Percentiles rank a stretch among this genome's conserved stretches.
These are phyloP conservation scores for Ammopiptanthus mongolicus DNA, from an alignment of 306 rosid genomes.

Conservation along the genomic window DNA sequence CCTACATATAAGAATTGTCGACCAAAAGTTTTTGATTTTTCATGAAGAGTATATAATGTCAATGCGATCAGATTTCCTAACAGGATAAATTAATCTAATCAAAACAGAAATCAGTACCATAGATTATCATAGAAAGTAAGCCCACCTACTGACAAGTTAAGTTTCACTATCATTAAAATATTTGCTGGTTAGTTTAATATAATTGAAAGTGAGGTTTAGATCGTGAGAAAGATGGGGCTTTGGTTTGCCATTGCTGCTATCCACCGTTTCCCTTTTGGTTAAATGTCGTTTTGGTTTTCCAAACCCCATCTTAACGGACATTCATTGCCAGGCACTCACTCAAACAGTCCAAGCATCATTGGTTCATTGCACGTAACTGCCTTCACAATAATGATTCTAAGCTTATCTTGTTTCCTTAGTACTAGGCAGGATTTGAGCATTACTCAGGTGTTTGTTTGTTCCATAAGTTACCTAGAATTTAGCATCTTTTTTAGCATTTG, in stretches of 20 bases:
- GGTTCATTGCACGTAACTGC: constrained; percentile 38
- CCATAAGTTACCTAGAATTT: not conserved
- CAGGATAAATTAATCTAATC: not conserved
- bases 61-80: not conserved
- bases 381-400: not conserved
- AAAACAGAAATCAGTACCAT: no score
- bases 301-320: constrained; percentile 33
- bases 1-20: not conserved
- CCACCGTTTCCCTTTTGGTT: constrained; percentile 25
- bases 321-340: not conserved
- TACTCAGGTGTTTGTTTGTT: constrained; percentile 6
- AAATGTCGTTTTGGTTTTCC: constrained; percentile 54
- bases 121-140: constrained; percentile 17
- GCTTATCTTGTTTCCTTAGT: not conserved
- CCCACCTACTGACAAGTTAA: constrained; percentile 47
- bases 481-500: not conserved
- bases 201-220: not conserved
- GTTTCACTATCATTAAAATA: constrained; percentile 29
- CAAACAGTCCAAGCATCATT: constrained; percentile 27
- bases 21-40: not conserved
- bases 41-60: not conserved
- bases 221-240: not conserved
- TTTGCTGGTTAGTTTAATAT: not conserved
- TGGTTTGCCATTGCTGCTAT: constrained; percentile 26
- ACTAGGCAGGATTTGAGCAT: constrained; percentile 4